Conservation (phyloP, 495 filamentous ascomycete genomes). For the Aspergillus cavernicola region DNA sequence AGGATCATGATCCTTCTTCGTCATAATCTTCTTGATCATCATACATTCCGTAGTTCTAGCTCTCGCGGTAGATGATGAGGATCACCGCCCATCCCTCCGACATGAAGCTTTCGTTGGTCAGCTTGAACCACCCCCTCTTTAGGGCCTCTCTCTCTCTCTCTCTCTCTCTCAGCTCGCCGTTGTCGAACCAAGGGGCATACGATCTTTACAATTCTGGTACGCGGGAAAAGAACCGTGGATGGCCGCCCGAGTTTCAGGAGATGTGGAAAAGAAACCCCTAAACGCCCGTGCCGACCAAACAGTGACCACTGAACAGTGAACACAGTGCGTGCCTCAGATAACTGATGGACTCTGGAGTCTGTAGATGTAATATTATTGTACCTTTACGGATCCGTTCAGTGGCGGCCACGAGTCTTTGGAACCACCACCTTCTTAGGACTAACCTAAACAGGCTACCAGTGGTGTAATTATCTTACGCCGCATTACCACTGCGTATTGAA, state of each 20-base stretch:
- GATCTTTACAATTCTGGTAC: slow-evolving; percentile 3
- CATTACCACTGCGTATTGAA: too few relatives aligned
- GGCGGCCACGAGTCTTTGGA: slow-evolving; percentile 24
- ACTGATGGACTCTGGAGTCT: too few relatives aligned
- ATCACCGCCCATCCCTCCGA: slow-evolving; percentile 21
- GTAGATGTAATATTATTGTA: not conserved
- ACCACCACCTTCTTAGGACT: slow-evolving; percentile 16
- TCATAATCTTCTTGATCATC: slow-evolving; percentile 2
- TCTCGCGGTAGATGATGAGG: slow-evolving; percentile 22
- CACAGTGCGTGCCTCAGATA: too few relatives aligned
- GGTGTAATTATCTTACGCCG: too few relatives aligned
- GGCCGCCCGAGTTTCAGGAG: slow-evolving; percentile 9
- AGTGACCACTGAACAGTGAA: too few relatives aligned
- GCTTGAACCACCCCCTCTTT: too few relatives aligned
- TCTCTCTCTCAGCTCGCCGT: too few relatives aligned
- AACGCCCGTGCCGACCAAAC: slow-evolving; percentile 11
- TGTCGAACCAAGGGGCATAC: slow-evolving; percentile 19
- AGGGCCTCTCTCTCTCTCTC: too few relatives aligned
- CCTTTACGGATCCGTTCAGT: slow-evolving; percentile 16
- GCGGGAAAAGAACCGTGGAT: slow-evolving; percentile 1
- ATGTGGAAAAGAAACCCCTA: slow-evolving; percentile 17
- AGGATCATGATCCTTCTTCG: not conserved
- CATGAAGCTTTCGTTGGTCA: slow-evolving; percentile 12
- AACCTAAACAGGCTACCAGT: not conserved
- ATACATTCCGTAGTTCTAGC: not conserved